Conservation (phyloP, 768 basidiomycete species). For the Suillus subalutaceus region DNA sequence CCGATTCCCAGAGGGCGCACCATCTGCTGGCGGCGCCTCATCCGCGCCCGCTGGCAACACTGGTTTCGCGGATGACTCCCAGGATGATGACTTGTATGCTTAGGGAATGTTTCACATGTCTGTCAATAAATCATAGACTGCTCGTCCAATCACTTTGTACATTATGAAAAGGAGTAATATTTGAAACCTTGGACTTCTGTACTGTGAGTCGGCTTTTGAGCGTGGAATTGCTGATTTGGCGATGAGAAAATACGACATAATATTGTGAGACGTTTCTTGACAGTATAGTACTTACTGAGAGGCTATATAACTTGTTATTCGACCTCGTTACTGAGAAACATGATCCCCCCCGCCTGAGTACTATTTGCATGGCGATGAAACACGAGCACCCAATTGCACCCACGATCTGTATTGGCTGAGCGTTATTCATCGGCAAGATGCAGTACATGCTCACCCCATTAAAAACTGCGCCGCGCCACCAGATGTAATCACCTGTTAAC, state of each 20-base stretch:
- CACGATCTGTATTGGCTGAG: slow-evolving; percentile 18
- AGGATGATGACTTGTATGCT: slow-evolving; percentile 92
- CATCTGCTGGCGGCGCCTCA: slow-evolving; percentile 36
- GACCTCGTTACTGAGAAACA: background rate
- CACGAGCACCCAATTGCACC: slow-evolving; percentile 27
- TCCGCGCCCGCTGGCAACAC: slow-evolving; percentile 62
- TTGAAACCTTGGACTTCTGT: slow-evolving; percentile 2
- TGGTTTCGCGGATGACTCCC: slow-evolving; percentile 82
- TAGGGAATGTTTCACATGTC: slow-evolving; percentile 31
- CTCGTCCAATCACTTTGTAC: slow-evolving; percentile 1
- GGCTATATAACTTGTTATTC: slow-evolving; percentile 12
- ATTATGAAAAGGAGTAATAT: slow-evolving; percentile 9
- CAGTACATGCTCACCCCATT: slow-evolving; percentile 38
- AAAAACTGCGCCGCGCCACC: slow-evolving; percentile 64
- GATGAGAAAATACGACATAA: slow-evolving; percentile 23
- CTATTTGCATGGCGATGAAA: slow-evolving; percentile 29
- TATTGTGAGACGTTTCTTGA: slow-evolving; percentile 1
- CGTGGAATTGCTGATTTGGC: slow-evolving; percentile 6
- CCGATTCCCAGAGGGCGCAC: slow-evolving; percentile 91
- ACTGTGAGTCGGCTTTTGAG: background rate
- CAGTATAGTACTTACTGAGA: slow-evolving; percentile 15
- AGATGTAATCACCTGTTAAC: slow-evolving; percentile 50
- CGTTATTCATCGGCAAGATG: background rate
- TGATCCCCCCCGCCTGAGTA: slow-evolving; percentile 21
- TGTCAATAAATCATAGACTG: slow-evolving; percentile 3